Base-by-base conservation (phyloP, 1,284 basidiomycete genomes). In the Cutaneotrichosporon sp. region DNA sequence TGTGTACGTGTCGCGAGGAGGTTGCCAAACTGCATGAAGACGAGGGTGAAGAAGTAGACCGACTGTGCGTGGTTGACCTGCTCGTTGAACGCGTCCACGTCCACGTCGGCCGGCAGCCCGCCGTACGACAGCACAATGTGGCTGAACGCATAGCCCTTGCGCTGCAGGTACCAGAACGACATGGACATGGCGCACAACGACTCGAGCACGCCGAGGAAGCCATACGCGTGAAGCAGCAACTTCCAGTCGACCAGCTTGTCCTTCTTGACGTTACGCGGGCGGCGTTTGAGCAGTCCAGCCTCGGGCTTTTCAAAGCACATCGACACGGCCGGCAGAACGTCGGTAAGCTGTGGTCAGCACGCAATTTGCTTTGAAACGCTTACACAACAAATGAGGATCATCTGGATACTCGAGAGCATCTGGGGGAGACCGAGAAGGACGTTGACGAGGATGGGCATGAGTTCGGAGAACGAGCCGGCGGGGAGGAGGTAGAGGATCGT, bases 11-110 rank as follows among this genome's bases (percentile, higher is more conserved):
- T 78, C 0, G 77, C 66, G 22, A 82, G 72, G 8, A 80, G 69
- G 58, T 80, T 83, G 62, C 78, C 82, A 78, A 81, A 85, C 74
- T 86, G 85, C 79, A 83, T 83, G 55, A 84, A 77, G 45, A 86
- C 80, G 38, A 86, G 77, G 30, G 81, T 84, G 74, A 82, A 81
- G 69, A 81, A 83, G 66, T 76, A 77, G 58, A 80, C 73, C 22
- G 70, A 77, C 62, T 81, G 79, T 9, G 79, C 80, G 37, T 70
- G 63, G 54, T 73, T 67, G 22, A 80, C 72, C 15, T 77, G 67
- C 54, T 80, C 77, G 47, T 63, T 64, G 58, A 76, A 75, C 7
- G 62, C 62, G 37, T 65, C 70, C 7, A 57, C 48, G 51, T 73
- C 56, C 49, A 67, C 64, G 61, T 65, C 48, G 48, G 67, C 46